Evolutionary conservation across 305 asterid genomes (phyloP).

Genomic region (Plantago rigida): DNA sequence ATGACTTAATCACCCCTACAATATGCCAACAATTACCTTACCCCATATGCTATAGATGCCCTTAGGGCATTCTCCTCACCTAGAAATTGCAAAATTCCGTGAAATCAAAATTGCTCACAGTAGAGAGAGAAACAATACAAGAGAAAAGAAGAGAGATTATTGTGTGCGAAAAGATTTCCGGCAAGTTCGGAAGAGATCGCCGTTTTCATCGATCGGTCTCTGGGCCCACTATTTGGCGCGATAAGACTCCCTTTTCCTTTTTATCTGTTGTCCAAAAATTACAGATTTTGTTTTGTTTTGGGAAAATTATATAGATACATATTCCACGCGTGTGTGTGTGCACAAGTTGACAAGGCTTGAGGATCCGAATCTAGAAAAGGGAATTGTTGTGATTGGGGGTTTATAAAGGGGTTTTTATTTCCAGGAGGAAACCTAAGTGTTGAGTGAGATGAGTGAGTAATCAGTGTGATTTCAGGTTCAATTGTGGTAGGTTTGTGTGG

Average conservation of each 20-base stretch:
- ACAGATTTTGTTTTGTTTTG: constrained; percentile 22
- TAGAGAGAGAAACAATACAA: constrained; percentile 6
- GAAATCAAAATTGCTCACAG: constrained; percentile 22
- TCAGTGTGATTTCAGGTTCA: too few species aligned
- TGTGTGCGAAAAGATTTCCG: constrained; percentile 39
- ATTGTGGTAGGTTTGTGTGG: too few species aligned
- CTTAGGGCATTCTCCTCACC: constrained; percentile 35
- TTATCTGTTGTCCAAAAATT: constrained; percentile 28
- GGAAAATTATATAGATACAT: constrained; percentile 15
- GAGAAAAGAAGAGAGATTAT: constrained; percentile 18
- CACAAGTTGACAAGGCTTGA: too few species aligned
- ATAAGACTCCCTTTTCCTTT: too few species aligned
- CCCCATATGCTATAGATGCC: constrained; percentile 20
- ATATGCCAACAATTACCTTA: too few species aligned
- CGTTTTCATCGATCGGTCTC: constrained; percentile 45
- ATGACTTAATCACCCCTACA: too few species aligned
- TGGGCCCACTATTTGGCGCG: constrained; percentile 32
- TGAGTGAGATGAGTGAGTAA: too few species aligned
- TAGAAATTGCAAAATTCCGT: constrained; percentile 37
- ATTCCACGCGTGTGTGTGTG: too few species aligned
- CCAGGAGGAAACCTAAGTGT: too few species aligned
- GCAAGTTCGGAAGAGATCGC: constrained; percentile 48
- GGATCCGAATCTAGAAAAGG: too few species aligned
- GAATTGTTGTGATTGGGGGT: too few species aligned
- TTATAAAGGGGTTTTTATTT: too few species aligned